Base-by-base conservation (phyloP, 495 filamentous ascomycete species). In the Lindgomyces ingoldianus region DNA sequence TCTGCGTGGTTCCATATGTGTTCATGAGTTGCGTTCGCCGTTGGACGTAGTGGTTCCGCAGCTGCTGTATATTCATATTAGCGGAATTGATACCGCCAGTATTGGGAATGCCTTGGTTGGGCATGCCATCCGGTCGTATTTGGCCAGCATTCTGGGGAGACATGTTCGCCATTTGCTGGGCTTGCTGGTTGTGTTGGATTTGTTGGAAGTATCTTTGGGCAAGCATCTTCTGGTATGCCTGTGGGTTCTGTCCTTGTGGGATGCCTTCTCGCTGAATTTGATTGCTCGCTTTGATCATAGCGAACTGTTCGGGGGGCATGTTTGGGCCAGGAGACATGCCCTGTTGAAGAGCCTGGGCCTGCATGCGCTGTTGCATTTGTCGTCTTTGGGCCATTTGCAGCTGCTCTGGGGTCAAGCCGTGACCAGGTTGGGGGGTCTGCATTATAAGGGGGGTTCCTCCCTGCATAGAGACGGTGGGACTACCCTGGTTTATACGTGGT, bases 391-490 rank as follows among this genome's bases (percentile, higher is more conserved):
- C 22, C 33, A 25, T 26, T 11, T 52, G 36, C 46, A 74, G 61
- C 47, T 77, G 72, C 33, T 72, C 68, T 2, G 70, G 69, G 11
- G 72, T 75, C n/a, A 71, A 30, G 36, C 22, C 26, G 36, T 60
- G 53, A 18, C 60, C 30, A n/a, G 55, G 22, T 50, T 60, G 60
- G 36, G 72, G 33, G 65, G 69, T 46, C 63, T 49, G 42, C 69
- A 73, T 72, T 47, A 69, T 70, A 49, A 72, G 67, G 1, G 87
- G 85, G 22, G 88, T 89, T 25, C 84, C 83, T 22, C 85, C 84
- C 61, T 87, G 85, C 72, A 86, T 86, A 18, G 87, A 84, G 0
- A 88, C 84, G 1, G 59, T 57, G 0, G 75, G 75, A 27, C 73
- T 74, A 19, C 71, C 61, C 29, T 75, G 74, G 25, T 47, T 64